Evolutionary conservation across 2,329 filamentous ascomycete species (phyloP).

Genomic region (Exophiala mesophila): DNA sequence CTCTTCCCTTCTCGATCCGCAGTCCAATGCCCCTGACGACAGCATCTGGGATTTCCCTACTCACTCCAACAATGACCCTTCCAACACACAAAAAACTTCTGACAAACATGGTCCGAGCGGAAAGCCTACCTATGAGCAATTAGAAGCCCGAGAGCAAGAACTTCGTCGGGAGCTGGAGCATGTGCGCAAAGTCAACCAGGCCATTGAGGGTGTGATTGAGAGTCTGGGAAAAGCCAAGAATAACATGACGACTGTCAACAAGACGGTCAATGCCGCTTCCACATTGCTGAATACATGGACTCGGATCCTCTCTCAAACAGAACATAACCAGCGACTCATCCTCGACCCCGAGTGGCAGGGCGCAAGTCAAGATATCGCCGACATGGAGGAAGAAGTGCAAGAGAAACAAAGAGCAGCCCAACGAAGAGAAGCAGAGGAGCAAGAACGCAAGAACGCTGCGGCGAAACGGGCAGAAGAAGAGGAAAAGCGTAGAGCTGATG

Average conservation of each 20-base stretch:
- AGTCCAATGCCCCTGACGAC: slow-evolving; percentile 6
- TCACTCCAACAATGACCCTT: slow-evolving; percentile 1
- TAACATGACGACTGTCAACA: slow-evolving; percentile 67
- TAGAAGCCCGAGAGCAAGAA: slow-evolving; percentile 64
- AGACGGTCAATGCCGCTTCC: slow-evolving; percentile 81
- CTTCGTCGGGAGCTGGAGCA: slow-evolving; percentile 76
- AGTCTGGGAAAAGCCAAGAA: slow-evolving; percentile 45
- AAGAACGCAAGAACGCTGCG: slow-evolving; percentile 68
- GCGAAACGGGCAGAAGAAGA: slow-evolving; percentile 49
- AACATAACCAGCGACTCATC: slow-evolving; percentile 91
- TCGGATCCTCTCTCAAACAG: slow-evolving; percentile 89
- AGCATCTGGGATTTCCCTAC: slow-evolving; percentile 16
- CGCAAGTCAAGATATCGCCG: slow-evolving; percentile 76
- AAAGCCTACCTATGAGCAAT: slow-evolving; percentile 21
- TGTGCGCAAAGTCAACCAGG: slow-evolving; percentile 78
- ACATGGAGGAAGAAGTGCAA: slow-evolving; percentile 74
- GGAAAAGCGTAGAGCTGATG: slow-evolving; percentile 36
- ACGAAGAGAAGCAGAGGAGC: slow-evolving; percentile 70
- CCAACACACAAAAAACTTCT: slow-evolving; percentile 2
- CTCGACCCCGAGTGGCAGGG: slow-evolving; percentile 87
- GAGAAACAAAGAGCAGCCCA: slow-evolving; percentile 72
- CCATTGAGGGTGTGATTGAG: slow-evolving; percentile 61
- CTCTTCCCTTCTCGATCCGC: slow-evolving; percentile 1
- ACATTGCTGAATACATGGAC: slow-evolving; percentile 93
- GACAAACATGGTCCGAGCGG: slow-evolving; percentile 3